Percentiles rank a stretch among this genome's conserved stretches.
Evolutionary conservation across 2,329 filamentous ascomycete genomes (phyloP).

Genomic region (Cercospora zeina): DNA sequence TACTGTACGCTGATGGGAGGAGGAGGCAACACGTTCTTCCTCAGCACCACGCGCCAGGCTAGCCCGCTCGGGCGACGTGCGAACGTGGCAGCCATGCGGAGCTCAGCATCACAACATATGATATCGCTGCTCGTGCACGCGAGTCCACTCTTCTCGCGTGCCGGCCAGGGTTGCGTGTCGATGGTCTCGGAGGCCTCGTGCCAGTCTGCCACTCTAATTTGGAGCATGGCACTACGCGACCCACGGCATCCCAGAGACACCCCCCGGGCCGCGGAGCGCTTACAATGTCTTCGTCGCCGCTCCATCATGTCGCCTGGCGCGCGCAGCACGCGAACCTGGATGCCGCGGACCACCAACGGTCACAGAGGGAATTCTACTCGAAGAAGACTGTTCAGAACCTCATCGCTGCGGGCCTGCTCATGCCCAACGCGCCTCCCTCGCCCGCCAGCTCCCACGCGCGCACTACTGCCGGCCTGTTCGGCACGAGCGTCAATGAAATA

Average conservation of each 20-base stretch:
- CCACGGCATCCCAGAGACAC: constrained; percentile 19
- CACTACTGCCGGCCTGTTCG: constrained; percentile 23
- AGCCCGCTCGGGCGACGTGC: not conserved
- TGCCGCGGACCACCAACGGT: constrained; percentile 24
- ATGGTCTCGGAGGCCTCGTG: constrained; percentile 27
- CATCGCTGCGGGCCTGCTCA: constrained; percentile 24
- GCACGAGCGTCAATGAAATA: constrained; percentile 24
- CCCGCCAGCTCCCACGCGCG: constrained; percentile 8
- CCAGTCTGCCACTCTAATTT: constrained; percentile 33
- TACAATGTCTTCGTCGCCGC: constrained; percentile 25
- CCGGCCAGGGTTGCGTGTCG: constrained; percentile 6
- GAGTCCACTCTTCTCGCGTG: constrained; percentile 9
- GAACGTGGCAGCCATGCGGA: constrained; percentile 10
- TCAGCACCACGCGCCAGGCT: not conserved
- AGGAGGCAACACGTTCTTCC: no score
- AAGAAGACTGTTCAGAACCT: constrained; percentile 28
- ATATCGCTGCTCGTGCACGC: constrained; percentile 5
- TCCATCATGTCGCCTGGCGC: constrained; percentile 21
- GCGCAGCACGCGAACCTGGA: constrained; percentile 21
- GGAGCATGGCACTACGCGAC: constrained; percentile 29
- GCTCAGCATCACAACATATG: not conserved
- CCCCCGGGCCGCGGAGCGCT: constrained; percentile 15
- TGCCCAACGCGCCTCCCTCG: constrained; percentile 14
- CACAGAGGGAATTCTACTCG: constrained; percentile 20
- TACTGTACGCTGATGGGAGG: no score